A percentile compares a stretch with the other conserved stretches of the same genome.
Evolutionary conservation across 257 asterid species (phyloP).

Genomic region (Oldenlandia corymbosa): DNA sequence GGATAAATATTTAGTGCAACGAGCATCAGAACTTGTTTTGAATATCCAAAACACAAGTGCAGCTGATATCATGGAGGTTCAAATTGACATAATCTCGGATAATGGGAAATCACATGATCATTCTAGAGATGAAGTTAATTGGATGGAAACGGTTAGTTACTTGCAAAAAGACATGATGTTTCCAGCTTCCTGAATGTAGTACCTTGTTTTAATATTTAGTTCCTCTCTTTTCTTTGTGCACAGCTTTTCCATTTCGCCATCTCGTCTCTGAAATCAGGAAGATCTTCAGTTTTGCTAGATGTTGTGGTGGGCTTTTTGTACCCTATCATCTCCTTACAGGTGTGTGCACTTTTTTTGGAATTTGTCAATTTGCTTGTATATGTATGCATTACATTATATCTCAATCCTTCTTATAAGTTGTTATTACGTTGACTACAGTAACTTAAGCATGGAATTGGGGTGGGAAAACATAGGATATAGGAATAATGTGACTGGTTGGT

Average conservation of each 20-base stretch:
- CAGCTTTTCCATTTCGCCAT: conserved; percentile 91
- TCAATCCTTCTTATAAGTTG: not conserved
- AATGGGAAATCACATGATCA: conserved; percentile 48
- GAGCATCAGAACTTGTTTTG: conserved; percentile 63
- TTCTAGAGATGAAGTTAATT: conserved; percentile 75
- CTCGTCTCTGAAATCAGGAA: conserved; percentile 92
- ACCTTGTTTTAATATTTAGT: conserved; percentile 2
- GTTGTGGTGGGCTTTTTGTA: conserved; percentile 83
- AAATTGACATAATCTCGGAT: conserved; percentile 35
- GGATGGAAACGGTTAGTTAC: conserved; percentile 98
- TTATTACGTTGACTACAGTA: too few species aligned
- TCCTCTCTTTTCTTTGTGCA: conserved; percentile 24
- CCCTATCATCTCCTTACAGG: conserved; percentile 92
- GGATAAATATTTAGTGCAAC: conserved; percentile 58
- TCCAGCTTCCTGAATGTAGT: conserved; percentile 4
- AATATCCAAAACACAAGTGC: conserved; percentile 60
- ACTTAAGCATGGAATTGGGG: too few species aligned
- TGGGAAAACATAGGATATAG: too few species aligned
- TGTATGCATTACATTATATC: not conserved
- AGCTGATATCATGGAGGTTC: conserved; percentile 46
- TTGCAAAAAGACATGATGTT: conserved; percentile 17
- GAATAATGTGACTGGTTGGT: not conserved
- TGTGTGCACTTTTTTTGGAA: conserved; percentile 23
- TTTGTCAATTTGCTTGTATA: conserved; percentile 3
- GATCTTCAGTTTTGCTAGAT: conserved; percentile 85